Base-by-base conservation (phyloP, 2,329 filamentous ascomycete genomes). In the Mycocentrospora acerina region DNA sequence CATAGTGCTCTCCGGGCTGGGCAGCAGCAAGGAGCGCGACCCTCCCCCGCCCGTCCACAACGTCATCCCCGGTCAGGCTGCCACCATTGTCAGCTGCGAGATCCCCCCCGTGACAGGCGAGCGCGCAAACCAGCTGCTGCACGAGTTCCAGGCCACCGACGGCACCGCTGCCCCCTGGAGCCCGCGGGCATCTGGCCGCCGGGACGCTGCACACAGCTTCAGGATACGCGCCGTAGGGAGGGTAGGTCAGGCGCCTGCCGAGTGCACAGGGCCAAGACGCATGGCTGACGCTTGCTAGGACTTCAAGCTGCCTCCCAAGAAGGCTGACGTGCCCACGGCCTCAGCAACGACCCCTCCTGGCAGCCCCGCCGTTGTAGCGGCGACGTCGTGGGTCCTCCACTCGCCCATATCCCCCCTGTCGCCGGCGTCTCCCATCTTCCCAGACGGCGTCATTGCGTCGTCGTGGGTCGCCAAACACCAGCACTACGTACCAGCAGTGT, bases 391-490 rank as follows among this genome's bases (percentile, higher is more conserved):
- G 42, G 72, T 82, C n/a, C 72, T 95, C 4, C 91, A 97, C 67
- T 97, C 93, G 10, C 88, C 90, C 2, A 82, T 95, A 51, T 97
- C 93, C 2, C 93, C 91, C 1, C 76, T 97, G 19, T 93, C 87
- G 26, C 90, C 90, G 3, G 79, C 78, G 7, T 95, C 91, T 7
- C 75, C 82, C 2, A 77, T 94, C 3, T 97, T 93, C 61, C 90
- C 91, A 7, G 93, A 97, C 69, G 93, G 91, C 4, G 73, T 96
- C 42, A 82, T 96, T 63, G 82, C 90, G 44, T 78, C 84, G 14
- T 70, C 80, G 44, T 98, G 91, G 91, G 75, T 95, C 37, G 80
- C 81, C 43, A 98, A 97, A 65, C 91, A 97, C 64, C 90, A 95
- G 60, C 75, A 86, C 35, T 74, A 89, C 13, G 77, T 97, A 15